Percentiles rank a stretch among this genome's conserved stretches.
phyloP scores from a whole-genome alignment of 2,329 filamentous ascomycete species.

The Microcyclosporella mali region DNA sequence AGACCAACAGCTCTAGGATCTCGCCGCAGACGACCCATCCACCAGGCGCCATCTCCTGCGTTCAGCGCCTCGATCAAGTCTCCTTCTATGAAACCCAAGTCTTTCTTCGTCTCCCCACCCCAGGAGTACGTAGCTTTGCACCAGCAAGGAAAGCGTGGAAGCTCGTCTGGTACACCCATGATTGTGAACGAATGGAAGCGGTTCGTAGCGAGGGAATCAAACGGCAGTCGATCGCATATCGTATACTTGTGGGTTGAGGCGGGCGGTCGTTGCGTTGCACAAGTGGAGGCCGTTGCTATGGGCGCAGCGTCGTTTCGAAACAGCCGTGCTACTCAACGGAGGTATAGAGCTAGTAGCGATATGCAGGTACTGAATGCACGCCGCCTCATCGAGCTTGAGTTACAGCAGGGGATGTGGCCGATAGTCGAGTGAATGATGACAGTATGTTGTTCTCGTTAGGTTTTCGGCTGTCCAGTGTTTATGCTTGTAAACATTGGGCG shows the following conservation, averaged over 20 bases:
- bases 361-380: too few species aligned
- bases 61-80: constrained; percentile 98
- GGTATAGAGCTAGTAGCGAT: too few species aligned
- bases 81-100: constrained; percentile 94
- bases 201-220: not conserved
- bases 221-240: not conserved
- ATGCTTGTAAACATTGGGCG: too few species aligned
- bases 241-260: not conserved
- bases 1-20: constrained; percentile 86
- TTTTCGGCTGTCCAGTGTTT: too few species aligned
- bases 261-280: constrained; percentile 1
- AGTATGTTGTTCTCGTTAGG: too few species aligned
- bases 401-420: too few species aligned
- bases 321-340: too few species aligned
- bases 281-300: constrained; percentile 8
- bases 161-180: constrained; percentile 14
- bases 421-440: too few species aligned
- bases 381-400: too few species aligned
- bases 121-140: constrained; percentile 37
- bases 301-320: not conserved
- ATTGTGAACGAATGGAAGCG: not conserved
- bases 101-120: constrained; percentile 65
- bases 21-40: constrained; percentile 85
- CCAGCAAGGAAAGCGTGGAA: constrained; percentile 35
- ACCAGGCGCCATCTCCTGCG: constrained; percentile 96